Evolutionary conservation across 2,329 filamentous ascomycete genomes (phyloP).

Genomic region (Zopfia rhizophila): DNA sequence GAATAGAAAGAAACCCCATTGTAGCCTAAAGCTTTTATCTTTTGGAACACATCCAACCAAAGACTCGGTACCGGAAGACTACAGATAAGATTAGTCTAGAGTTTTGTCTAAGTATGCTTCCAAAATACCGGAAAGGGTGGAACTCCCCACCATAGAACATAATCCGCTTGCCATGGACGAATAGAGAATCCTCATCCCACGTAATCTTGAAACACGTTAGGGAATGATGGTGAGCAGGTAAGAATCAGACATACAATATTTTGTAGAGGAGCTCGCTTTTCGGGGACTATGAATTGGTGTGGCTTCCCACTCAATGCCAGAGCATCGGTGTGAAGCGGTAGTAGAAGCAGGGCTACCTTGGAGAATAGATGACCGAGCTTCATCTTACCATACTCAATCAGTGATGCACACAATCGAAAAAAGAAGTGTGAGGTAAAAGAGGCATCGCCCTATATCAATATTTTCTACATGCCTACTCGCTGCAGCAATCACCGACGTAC

Average conservation of each 20-base stretch:
- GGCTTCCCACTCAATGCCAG: slow-evolving; percentile 60
- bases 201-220: slow-evolving; percentile 58
- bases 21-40: slow-evolving; percentile 81
- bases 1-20: slow-evolving; percentile 80
- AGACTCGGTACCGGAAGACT: slow-evolving; percentile 68
- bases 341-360: slow-evolving; percentile 6
- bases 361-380: slow-evolving; percentile 5
- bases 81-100: not conserved
- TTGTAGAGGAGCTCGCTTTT: slow-evolving; percentile 62
- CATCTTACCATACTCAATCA: slow-evolving; percentile 10
- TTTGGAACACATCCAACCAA: slow-evolving; percentile 79
- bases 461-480: too few species aligned
- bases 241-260: slow-evolving; percentile 59
- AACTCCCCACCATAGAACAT: slow-evolving; percentile 78
- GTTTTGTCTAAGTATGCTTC: not conserved
- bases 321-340: slow-evolving; percentile 34
- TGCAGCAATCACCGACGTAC: slow-evolving; percentile 1
- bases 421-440: too few species aligned
- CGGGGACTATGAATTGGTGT: slow-evolving; percentile 57
- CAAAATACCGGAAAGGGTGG: slow-evolving; percentile 68
- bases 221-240: not conserved
- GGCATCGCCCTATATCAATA: too few species aligned
- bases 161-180: slow-evolving; percentile 73
- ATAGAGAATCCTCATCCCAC: slow-evolving; percentile 77
- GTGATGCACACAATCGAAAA: too few species aligned